Evolutionary conservation across 768 basidiomycete genomes (phyloP), one percentile per base, ranked within the genome.

Genomic region (Mycena amicta): DNA sequence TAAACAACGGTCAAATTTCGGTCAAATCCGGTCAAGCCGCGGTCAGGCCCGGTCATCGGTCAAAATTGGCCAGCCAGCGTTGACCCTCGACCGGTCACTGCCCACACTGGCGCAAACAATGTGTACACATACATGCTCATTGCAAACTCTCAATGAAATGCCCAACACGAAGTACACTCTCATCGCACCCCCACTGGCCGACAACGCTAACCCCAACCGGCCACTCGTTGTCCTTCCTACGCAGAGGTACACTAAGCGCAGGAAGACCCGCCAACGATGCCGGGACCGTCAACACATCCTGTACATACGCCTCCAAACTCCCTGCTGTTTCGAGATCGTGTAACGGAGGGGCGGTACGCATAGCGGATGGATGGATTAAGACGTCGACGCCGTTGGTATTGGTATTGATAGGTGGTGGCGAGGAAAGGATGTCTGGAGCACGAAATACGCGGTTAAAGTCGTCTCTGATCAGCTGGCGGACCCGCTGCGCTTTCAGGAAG

Each of bases 251-350:
- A 53, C 80, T 89, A 41, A 98, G 66, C 0, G 89, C 91, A 1
- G 95, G 94, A 16, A 98, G 66, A 0, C 96, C 95, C 0, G 92
- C 95, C 31, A 99, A 75, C 0, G 92, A 94, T 4, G 94, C 95
- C 0, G 95, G 94, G 0, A 95, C 92, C 0, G 94, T 96, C 60
- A 98, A 75, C 5, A 96, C 84, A 61, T 98, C 95, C 67, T 98
- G 95, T 8, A 92, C 82, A 68, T 98, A 98, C 29, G 84, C 78
- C 43, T 81, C 79, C 50, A 88, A 61, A 45, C 43, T 45, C 13
- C 20, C 22, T 8, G 63, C 63, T 0, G 51, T 26, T 22, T 55
- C 52, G 41, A 25, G 49, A 16, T 62, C 60, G 3, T 61, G 63
- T 1, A 95, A 75, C 2, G 52, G 72, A 0, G 95, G 95, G 0